phyloP scores from a whole-genome alignment of 2,329 filamentous ascomycete genomes.

The Microsporum audouinii region DNA sequence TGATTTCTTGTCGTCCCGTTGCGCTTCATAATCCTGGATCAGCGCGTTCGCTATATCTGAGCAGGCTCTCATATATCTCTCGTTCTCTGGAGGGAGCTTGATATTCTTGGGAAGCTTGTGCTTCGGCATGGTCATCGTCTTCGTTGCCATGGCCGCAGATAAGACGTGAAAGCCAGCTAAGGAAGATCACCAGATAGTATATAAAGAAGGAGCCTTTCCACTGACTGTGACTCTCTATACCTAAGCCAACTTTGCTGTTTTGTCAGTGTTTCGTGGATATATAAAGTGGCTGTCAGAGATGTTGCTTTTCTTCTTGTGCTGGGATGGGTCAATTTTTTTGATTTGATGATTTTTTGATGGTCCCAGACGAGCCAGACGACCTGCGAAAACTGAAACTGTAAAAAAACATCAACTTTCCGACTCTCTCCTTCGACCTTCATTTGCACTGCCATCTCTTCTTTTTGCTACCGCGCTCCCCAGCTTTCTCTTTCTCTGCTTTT shows the following conservation, averaged over 20 bases:
- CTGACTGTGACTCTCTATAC: background rate
- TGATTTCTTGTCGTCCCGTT: constrained; percentile 58
- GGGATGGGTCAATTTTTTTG: background rate
- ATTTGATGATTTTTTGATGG: background rate
- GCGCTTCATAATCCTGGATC: constrained; percentile 84
- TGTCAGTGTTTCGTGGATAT: background rate
- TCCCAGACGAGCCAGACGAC: background rate
- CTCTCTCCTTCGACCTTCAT: background rate
- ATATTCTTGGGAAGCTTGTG: constrained; percentile 51
- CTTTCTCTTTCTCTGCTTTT: constrained; percentile 12
- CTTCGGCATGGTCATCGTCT: constrained; percentile 41
- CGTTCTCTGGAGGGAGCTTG: constrained; percentile 80
- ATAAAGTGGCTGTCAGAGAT: background rate
- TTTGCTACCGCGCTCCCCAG: background rate
- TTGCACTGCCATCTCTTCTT: constrained; percentile 4
- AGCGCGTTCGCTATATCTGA: constrained; percentile 88
- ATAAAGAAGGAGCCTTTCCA: no score
- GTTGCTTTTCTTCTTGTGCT: background rate
- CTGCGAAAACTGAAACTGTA: constrained; percentile 1
- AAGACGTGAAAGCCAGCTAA: background rate
- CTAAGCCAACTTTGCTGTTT: background rate
- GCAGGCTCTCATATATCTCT: constrained; percentile 86
- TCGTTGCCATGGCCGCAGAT: constrained; percentile 45
- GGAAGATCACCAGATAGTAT: no score
- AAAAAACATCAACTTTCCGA: background rate